phyloP scores from a whole-genome alignment of 2,329 filamentous ascomycete species.

The Amauroascus verrucosus region DNA sequence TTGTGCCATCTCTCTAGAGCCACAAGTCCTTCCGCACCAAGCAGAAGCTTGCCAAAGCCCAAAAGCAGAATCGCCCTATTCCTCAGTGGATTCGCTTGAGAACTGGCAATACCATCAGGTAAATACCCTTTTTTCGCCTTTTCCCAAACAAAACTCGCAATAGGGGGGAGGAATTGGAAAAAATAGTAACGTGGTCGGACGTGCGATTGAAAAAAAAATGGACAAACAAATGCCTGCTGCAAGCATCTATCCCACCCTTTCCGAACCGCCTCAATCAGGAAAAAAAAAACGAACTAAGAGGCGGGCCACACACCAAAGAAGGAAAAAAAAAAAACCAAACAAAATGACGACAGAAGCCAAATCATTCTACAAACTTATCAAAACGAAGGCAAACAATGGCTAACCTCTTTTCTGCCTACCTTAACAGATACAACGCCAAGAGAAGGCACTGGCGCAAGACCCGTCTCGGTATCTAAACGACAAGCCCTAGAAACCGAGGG shows the following conservation, averaged over 20 bases:
- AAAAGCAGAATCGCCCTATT: constrained; percentile 99
- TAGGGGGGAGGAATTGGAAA: background rate
- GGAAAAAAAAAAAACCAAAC: background rate
- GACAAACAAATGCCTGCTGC: too few species aligned
- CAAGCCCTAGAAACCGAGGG: constrained; percentile 33
- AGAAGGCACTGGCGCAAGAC: constrained; percentile 99
- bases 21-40: constrained; percentile 99
- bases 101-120: constrained; percentile 99
- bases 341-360: background rate
- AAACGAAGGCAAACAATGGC: background rate
- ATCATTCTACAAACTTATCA: too few species aligned
- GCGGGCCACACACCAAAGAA: background rate
- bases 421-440: constrained; percentile 94
- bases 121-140: constrained; percentile 38
- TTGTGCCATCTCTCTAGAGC: constrained; percentile 51
- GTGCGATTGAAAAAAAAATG: too few species aligned
- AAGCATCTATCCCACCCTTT: too few species aligned
- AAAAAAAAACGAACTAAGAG: too few species aligned
- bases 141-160: constrained; percentile 8
- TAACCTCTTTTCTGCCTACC: constrained; percentile 11
- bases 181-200: too few species aligned
- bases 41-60: constrained; percentile 99
- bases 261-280: background rate
- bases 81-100: constrained; percentile 99
- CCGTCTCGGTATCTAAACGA: constrained; percentile 89